Evolutionary conservation across 441 rosid species (phyloP).

Genomic region (Corymbia calophylla): DNA sequence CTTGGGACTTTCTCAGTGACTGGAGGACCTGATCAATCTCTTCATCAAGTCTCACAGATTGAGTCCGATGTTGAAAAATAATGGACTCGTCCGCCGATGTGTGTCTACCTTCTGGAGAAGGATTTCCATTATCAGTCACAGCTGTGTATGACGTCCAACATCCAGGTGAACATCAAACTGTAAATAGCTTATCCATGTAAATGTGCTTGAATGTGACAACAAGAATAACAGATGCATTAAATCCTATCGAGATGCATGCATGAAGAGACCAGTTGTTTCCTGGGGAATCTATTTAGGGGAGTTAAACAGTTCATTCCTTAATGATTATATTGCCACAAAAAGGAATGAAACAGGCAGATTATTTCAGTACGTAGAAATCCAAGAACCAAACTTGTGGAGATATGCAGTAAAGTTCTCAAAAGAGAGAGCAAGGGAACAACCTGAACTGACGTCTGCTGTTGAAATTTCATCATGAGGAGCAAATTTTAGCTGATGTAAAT

Average conservation of each 20-base stretch:
- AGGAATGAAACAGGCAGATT: background rate
- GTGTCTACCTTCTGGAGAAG: conserved; percentile 8
- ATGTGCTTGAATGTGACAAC: background rate
- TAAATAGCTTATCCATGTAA: background rate
- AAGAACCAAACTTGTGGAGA: background rate
- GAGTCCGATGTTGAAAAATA: conserved; percentile 32
- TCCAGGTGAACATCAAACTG: background rate
- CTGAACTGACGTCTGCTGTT: conserved; percentile 37
- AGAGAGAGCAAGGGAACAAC: conserved; percentile 19
- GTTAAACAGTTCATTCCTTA: background rate
- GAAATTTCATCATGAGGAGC: conserved; percentile 49
- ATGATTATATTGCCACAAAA: background rate
- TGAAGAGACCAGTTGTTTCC: background rate
- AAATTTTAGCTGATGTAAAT: conserved; percentile 48
- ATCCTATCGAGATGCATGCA: background rate
- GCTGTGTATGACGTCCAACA: conserved; percentile 14
- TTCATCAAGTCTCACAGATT: conserved; percentile 50
- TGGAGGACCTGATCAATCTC: conserved; percentile 54
- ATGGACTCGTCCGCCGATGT: conserved; percentile 13
- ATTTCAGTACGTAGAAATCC: background rate
- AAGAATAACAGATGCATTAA: background rate
- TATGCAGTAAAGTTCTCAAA: background rate
- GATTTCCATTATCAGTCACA: conserved; percentile 20
- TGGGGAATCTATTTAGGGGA: background rate
- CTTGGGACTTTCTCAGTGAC: conserved; percentile 50